Percentiles rank a stretch among this genome's conserved stretches.
Conservation (phyloP, 1,139 yeast genomes). For the Lodderomyces metapsilosis region DNA sequence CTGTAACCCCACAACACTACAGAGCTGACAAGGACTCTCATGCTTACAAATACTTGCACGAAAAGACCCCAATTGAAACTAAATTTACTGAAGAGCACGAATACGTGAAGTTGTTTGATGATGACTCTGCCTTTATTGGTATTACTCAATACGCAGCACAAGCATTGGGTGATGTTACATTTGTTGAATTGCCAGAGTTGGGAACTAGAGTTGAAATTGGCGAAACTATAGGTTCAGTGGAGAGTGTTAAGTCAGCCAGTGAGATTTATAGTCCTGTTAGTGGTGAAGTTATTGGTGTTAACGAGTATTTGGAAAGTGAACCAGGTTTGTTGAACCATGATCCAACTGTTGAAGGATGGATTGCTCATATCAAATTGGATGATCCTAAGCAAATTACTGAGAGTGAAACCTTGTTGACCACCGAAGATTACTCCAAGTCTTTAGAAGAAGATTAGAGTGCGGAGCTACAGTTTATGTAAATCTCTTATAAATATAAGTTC, state of each 20-base stretch:
- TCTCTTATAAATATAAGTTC: neutral
- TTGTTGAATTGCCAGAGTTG: constrained; percentile 82
- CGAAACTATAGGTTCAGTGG: constrained; percentile 89
- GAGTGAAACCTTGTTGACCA: constrained; percentile 34
- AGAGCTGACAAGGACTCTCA: constrained; percentile 51
- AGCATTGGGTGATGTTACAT: constrained; percentile 97
- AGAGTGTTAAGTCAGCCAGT: constrained; percentile 90
- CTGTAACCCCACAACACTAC: constrained; percentile 16
- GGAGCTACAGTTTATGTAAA: neutral
- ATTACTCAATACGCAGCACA: constrained; percentile 95
- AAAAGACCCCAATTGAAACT: constrained; percentile 52
- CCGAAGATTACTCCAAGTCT: constrained; percentile 64
- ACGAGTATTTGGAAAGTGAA: constrained; percentile 59
- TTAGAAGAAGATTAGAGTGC: constrained; percentile 41
- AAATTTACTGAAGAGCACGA: constrained; percentile 91
- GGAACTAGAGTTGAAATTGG: constrained; percentile 68
- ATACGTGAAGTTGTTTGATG: constrained; percentile 87
- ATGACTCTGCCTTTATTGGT: constrained; percentile 83
- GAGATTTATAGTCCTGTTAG: constrained; percentile 88
- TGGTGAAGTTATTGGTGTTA: constrained; percentile 75
- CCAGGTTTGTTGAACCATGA: constrained; percentile 84
- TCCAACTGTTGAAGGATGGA: constrained; percentile 94
- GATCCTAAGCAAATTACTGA: constrained; percentile 28
- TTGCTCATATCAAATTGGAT: constrained; percentile 67
- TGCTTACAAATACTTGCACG: constrained; percentile 45